Evolutionary conservation across 163 green algal genomes (phyloP), one percentile per base, ranked within the genome.

Genomic region (Chlorella variabilis): DNA sequence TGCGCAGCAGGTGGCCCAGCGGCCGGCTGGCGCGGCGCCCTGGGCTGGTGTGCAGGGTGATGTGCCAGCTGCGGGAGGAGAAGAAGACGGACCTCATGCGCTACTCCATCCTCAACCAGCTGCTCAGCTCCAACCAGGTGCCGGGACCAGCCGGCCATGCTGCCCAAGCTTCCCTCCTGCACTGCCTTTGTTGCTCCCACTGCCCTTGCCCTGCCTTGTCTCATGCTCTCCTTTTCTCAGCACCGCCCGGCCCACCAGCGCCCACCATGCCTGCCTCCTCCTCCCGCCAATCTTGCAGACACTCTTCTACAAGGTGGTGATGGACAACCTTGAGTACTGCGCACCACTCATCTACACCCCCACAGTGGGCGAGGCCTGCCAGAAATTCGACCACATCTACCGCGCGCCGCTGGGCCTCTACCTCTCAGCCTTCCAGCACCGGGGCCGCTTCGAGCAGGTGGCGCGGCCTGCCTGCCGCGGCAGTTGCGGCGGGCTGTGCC

Each of bases 311-410:
- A 79, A 78, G 77, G 75, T 96, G 9, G 87, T 97, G 34, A 83
- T 94, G 15, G 83, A 95, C 36, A 85, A 97, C 84, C 86, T 94
- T 1, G 81, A 90, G 66, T 84, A 94, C 56, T 91, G 97, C 86
- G 87, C 93, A 0, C 93, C 93, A 27, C 92, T 93, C 71, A 90
- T 97, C 0, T 81, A 81, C 75, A 81, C 75, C 29, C 75, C 75
- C 58, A 81, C 75, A 2, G 75, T 84, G 58, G 93, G 94, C 23
- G 87, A 97, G 82, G 95, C 93, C 0, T 98, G 95, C 87, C 75
- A 85, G 48, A 86, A 87, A 18, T 92, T 85, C 68, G 90, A 95
- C 78, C 83, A 49, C 25, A 89, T 88, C 69, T 93, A 74, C 89
- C 78, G 84, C 33, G 49, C 65, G 1, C 75, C 87, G 0, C 61